Base-by-base conservation (phyloP, 2,329 filamentous ascomycete species). In the Aspergillus novofumigatus region DNA sequence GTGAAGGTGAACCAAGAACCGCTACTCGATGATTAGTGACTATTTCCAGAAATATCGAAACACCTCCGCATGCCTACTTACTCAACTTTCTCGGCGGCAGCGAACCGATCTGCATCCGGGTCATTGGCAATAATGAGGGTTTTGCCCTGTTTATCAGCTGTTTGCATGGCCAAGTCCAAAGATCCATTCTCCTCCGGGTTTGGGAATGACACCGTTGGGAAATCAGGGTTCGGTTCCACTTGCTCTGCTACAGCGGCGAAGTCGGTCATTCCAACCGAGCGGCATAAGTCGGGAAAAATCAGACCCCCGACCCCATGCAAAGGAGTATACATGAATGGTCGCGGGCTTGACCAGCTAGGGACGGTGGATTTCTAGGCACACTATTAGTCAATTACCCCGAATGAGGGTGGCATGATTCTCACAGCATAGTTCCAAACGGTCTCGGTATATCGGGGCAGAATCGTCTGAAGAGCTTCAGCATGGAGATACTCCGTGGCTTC, bases 141-240 rank as follows among this genome's bases (percentile, higher is more conserved):
- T 56, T 79, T 78, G 20, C 73, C 75, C 20, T 78, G 66, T 51
- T 72, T 69, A 49, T 84, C 78, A 28, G 84, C 85, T 3, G 80
- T 80, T 59, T 77, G 67, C 51, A 85, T 83, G 1, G 85, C 82
- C 35, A 86, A 74, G 63, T 86, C 80, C 11, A 88, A 71, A 2
- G 85, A 84, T 6, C 85, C 85, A 56, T 80, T 80, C 65, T 88
- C 85, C 67, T 88, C 85, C 0, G 85, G 85, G 62, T 88, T 88
- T 0, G 85, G 85, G 60, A 87, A 87, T 26, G 79, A 78, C 14
- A 87, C 83, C 0, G 85, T 87, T 0, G 84, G 82, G 55, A 88
- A 88, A 55, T 86, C 79, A 0, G 85, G 83, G 64, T 88, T 79
- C 5, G 85, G 84, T n/a, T 80, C 65, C 35, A 80, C 77, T 69